Percentiles rank a stretch among this genome's conserved stretches.
These are phyloP conservation scores for Lepiota venenata DNA, from an alignment of 768 basidiomycete genomes.

Conservation along the genomic window DNA sequence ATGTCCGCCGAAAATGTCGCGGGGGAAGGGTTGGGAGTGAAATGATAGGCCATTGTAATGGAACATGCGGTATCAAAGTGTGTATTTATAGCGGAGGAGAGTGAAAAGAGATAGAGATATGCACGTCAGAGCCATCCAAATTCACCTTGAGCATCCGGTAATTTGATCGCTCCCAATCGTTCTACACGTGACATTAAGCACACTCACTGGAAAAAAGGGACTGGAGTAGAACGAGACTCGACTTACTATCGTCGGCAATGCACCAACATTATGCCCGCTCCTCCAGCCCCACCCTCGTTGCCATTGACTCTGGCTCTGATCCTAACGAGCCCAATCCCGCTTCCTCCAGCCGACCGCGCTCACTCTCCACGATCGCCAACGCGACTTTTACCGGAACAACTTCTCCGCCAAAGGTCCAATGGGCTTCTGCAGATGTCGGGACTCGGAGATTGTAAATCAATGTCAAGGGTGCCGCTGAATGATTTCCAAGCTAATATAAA, in stretches of 20 bases:
- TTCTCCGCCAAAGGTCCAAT: conserved; percentile 78
- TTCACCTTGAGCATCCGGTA: conserved; percentile 81
- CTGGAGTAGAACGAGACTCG: conserved; percentile 15
- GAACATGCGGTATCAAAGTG: conserved; percentile 56
- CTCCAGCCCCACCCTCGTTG: conserved; percentile 38
- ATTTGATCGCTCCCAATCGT: conserved; percentile 54
- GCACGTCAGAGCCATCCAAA: conserved; percentile 74
- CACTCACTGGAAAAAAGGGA: not conserved
- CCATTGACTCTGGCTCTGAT: not conserved
- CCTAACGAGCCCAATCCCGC: too few species aligned
- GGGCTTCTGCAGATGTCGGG: conserved; percentile 75
- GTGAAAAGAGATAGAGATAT: conserved; percentile 22
- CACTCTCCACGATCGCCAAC: conserved; percentile 39
- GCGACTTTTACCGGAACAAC: conserved; percentile 64
- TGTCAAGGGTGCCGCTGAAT: conserved; percentile 58
- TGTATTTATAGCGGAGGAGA: not conserved
- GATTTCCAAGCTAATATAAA: conserved; percentile 42
- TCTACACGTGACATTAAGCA: conserved; percentile 28
- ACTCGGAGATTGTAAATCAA: conserved; percentile 74
- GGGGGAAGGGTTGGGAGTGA: conserved; percentile 73
- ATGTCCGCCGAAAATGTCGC: conserved; percentile 70
- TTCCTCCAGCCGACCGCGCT: not conserved
- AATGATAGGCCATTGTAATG: conserved; percentile 72
- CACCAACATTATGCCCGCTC: conserved; percentile 35
- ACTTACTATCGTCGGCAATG: conserved; percentile 28